These are phyloP conservation scores for Cicer bijugum DNA, from an alignment of 306 rosid species.

Conservation along the genomic window DNA sequence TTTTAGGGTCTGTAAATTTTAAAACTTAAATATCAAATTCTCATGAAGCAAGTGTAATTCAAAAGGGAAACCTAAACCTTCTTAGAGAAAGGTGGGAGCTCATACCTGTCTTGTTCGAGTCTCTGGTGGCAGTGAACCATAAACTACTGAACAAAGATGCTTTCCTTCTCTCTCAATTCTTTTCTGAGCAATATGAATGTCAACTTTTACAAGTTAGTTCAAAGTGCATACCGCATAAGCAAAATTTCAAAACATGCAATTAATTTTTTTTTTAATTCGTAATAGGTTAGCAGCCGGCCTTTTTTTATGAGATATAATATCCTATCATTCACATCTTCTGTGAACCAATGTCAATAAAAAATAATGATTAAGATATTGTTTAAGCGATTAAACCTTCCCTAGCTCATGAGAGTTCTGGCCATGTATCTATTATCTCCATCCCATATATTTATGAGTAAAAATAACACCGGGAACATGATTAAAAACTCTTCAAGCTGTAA, in stretches of 20 bases:
- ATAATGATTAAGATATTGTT: constrained; percentile 27
- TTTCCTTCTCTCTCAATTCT: constrained; percentile 65
- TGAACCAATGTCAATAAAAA: constrained; percentile 25
- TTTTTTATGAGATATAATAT: constrained; percentile 23
- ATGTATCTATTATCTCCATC: constrained; percentile 8
- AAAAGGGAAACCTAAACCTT: constrained; percentile 35
- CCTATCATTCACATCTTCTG: constrained; percentile 26
- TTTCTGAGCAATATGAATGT: constrained; percentile 60
- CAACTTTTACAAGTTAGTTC: constrained; percentile 40
- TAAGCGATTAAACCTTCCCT: constrained; percentile 17
- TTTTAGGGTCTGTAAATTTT: background rate
- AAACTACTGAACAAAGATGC: constrained; percentile 94
- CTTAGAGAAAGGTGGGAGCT: constrained; percentile 42
- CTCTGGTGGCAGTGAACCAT: constrained; percentile 96
- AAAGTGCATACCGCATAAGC: constrained; percentile 4
- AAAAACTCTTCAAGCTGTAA: constrained; percentile 10
- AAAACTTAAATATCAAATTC: constrained; percentile 29
- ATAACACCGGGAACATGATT: constrained; percentile 10
- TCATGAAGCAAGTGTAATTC: constrained; percentile 30
- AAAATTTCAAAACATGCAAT: constrained; percentile 11
- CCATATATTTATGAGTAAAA: constrained; percentile 19
- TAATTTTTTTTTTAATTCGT: constrained; percentile 32
- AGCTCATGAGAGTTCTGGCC: constrained; percentile 13
- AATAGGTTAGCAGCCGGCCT: constrained; percentile 22
- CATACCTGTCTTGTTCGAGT: constrained; percentile 96